Percentiles rank a stretch among this genome's conserved stretches.
phyloP scores from a whole-genome alignment of 2,329 filamentous ascomycete species.

The Penicillium oxalicum region DNA sequence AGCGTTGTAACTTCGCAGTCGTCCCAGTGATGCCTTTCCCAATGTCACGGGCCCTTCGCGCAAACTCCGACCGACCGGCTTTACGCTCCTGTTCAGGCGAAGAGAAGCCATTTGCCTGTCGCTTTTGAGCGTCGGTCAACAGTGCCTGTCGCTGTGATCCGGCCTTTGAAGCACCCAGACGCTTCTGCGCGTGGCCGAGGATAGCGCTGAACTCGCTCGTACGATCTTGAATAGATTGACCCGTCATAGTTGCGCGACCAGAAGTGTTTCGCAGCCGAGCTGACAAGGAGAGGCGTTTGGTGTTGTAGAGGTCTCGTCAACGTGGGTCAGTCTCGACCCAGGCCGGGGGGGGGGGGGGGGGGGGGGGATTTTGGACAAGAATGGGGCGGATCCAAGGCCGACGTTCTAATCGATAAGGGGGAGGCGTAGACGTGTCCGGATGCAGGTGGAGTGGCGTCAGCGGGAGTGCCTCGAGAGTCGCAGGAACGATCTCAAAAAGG shows the following conservation, averaged over 20 bases:
- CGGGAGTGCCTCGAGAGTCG: background rate
- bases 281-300: background rate
- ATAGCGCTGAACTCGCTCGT: conserved; percentile 94
- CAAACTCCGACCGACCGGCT: conserved; percentile 76
- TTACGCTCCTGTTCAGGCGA: conserved; percentile 44
- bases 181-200: conserved; percentile 75
- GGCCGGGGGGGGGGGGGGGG: conserved; percentile 7
- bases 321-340: conserved; percentile 6
- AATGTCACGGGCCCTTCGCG: conserved; percentile 83
- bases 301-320: background rate
- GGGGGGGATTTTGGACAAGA: conserved; percentile 4
- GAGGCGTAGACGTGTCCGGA: conserved; percentile 20
- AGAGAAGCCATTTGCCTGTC: conserved; percentile 54
- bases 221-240: conserved; percentile 83
- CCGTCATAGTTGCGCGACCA: conserved; percentile 41
- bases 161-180: conserved; percentile 68
- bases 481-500: background rate
- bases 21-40: conserved; percentile 85
- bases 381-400: conserved; percentile 4
- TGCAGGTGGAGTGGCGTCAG: conserved; percentile 5
- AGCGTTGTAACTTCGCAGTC: conserved; percentile 89
- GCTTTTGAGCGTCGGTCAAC: conserved; percentile 62
- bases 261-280: background rate
- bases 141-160: conserved; percentile 76
- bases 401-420: conserved; percentile 33